phyloP scores from a whole-genome alignment of 495 filamentous ascomycete species.

The Talaromyces ruber region DNA sequence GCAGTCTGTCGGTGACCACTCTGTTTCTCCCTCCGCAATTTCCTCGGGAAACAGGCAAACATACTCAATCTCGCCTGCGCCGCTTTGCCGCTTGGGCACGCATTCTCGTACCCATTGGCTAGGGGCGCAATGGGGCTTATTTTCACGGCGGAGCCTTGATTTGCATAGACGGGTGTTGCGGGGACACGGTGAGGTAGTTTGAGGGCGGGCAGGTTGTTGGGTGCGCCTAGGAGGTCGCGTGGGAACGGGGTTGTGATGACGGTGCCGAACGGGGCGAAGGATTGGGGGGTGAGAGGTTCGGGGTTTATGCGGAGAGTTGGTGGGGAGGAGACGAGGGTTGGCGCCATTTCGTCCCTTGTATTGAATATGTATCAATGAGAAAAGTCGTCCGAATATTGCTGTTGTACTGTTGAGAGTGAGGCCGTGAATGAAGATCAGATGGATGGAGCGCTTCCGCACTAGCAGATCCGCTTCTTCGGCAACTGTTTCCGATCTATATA shows the following conservation, averaged over 20 bases:
- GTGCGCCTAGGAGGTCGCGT: constrained; percentile 39
- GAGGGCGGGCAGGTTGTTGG: constrained; percentile 31
- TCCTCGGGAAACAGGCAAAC: constrained; percentile 77
- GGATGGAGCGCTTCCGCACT: background rate
- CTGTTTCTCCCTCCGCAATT: constrained; percentile 22
- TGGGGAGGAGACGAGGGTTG: constrained; percentile 20
- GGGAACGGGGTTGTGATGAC: constrained; percentile 66
- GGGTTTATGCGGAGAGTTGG: constrained; percentile 29
- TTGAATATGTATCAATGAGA: background rate
- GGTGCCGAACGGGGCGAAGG: constrained; percentile 77
- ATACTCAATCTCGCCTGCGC: constrained; percentile 66
- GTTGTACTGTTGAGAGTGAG: background rate
- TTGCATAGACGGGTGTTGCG: constrained; percentile 43
- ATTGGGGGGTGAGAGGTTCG: constrained; percentile 50
- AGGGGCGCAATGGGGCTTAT: constrained; percentile 69
- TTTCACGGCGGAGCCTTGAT: constrained; percentile 85
- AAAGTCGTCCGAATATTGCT: background rate
- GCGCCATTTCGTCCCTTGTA: constrained; percentile 9
- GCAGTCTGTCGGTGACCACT: background rate
- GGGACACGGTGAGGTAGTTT: constrained; percentile 16
- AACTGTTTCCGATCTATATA: background rate
- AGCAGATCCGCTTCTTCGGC: background rate
- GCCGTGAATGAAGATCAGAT: background rate
- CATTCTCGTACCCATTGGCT: constrained; percentile 51
- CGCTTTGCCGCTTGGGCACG: constrained; percentile 53